Conservation (phyloP, 2,329 filamentous ascomycete genomes). For the Onygena corvina region DNA sequence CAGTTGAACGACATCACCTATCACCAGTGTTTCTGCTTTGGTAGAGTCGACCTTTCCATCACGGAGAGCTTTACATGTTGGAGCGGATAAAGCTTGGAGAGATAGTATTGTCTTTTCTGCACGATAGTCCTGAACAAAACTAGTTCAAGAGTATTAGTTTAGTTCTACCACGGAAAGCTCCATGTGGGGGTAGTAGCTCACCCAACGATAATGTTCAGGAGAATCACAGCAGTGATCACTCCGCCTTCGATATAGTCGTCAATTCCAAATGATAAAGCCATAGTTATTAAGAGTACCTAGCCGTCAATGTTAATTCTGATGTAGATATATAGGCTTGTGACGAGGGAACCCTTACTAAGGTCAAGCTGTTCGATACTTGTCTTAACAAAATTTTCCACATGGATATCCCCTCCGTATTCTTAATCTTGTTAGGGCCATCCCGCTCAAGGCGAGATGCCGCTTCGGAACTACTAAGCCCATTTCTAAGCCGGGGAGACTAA, state of each 20-base stretch:
- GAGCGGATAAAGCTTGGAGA: slow-evolving; percentile 39
- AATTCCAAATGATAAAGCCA: slow-evolving; percentile 49
- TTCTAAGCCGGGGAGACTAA: slow-evolving; percentile 17
- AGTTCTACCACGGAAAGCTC: background rate
- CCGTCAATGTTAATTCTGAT: background rate
- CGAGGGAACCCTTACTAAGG: slow-evolving; percentile 40
- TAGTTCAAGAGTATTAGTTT: slow-evolving; percentile 3
- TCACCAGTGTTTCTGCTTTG: slow-evolving; percentile 44
- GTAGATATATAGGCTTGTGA: background rate
- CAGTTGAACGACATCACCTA: slow-evolving; percentile 47
- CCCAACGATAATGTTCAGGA: slow-evolving; percentile 47
- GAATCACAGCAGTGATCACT: slow-evolving; percentile 47
- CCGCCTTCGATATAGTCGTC: slow-evolving; percentile 47
- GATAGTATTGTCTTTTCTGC: slow-evolving; percentile 46
- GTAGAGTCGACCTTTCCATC: slow-evolving; percentile 41
- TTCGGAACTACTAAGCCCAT: slow-evolving; percentile 54
- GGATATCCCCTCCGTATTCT: slow-evolving; percentile 59
- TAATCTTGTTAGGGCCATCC: slow-evolving; percentile 59
- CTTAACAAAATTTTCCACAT: slow-evolving; percentile 64
- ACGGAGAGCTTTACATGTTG: slow-evolving; percentile 41
- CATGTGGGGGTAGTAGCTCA: slow-evolving; percentile 13
- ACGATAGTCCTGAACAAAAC: slow-evolving; percentile 43
- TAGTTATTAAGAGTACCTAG: slow-evolving; percentile 62
- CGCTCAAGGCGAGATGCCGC: slow-evolving; percentile 52
- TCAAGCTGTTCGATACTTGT: slow-evolving; percentile 66